Evolutionary conservation across 768 basidiomycete genomes (phyloP).

Genomic region (Auricularia heimuer): DNA sequence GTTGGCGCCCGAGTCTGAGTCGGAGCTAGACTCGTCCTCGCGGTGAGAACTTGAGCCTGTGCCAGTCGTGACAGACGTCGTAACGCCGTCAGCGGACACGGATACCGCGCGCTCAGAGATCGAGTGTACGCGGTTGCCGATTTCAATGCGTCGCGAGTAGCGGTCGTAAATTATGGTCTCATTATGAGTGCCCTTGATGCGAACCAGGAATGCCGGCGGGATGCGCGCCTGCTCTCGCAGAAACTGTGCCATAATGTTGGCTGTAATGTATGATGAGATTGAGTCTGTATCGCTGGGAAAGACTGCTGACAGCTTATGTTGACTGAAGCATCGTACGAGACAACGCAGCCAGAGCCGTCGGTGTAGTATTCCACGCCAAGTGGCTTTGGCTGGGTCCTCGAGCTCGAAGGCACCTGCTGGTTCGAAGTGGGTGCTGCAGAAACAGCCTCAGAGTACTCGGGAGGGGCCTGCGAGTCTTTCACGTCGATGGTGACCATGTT

Average conservation of each 20-base stretch:
- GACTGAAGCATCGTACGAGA: conserved; percentile 63
- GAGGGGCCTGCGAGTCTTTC: too few species aligned
- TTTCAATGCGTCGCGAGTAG: not conserved
- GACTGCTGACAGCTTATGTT: conserved; percentile 46
- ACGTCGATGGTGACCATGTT: too few species aligned
- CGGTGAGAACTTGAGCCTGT: not conserved
- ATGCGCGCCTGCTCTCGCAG: conserved; percentile 44
- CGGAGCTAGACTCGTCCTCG: conserved; percentile 14
- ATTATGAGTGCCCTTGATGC: conserved; percentile 43
- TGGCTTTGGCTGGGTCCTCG: not conserved
- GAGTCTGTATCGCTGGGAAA: not conserved
- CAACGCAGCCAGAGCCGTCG: conserved; percentile 36
- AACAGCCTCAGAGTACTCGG: too few species aligned
- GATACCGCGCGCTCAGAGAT: not conserved
- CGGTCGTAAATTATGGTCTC: conserved; percentile 26
- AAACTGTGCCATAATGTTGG: conserved; percentile 47
- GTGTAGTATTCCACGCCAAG: conserved; percentile 36
- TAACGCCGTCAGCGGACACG: not conserved
- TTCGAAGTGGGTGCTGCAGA: too few species aligned
- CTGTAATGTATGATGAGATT: not conserved
- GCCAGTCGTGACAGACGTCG: not conserved
- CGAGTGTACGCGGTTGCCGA: not conserved
- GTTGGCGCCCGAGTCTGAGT: conserved; percentile 32
- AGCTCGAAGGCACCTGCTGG: too few species aligned
- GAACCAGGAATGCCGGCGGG: conserved; percentile 37